Base-by-base conservation (phyloP, 768 basidiomycete genomes). In the Russula brevipes region DNA sequence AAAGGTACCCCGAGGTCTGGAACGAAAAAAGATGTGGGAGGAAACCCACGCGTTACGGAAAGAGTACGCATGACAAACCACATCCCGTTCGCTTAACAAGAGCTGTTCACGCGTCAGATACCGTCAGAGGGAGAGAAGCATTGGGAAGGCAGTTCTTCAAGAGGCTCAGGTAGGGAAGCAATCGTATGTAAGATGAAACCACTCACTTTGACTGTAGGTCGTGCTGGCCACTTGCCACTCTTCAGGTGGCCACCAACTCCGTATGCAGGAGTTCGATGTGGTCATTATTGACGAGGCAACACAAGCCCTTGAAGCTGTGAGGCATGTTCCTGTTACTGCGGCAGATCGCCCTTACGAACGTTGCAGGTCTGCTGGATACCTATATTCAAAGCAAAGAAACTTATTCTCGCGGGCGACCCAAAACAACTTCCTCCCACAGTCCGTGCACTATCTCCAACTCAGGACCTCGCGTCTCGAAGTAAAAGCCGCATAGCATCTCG, bases 221-320 rank as follows among this genome's bases (percentile, higher is more conserved):
- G 91, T 98, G 0, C 75, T 98, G 11, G 87, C 94, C 2, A 99
- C 97, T 3, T 98, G 96, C 68, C 95, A 98, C 77, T 90, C 93
- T 12, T 84, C 96, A 5, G 97, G 96, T 0, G 87, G 90, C 4
- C 77, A 88, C 24, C 92, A 95, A 67, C 75, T 98, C 7, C 80
- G 82, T 47, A 84, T 87, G 63, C 80, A 86, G 60, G 75, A 81
- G 1, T 99, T 99, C 70, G 97, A 99, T 71, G 89, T 96, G 0
- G 85, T 94, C 11, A 88, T 99, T 51, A 95, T 99, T 58, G 97
- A 99, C 68, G 97, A 99, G 76, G 97, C 97, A 0, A 98, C 97
- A 0, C 97, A 98, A 73, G 96, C 95, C 4, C 71, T 97, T 14
- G 96, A 99, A 76, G 93, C 94, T 30, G 94, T 94, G 71, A 63